These are phyloP conservation scores for Penicillium diatomitis DNA, from an alignment of 495 filamentous ascomycete species.

Conservation along the genomic window DNA sequence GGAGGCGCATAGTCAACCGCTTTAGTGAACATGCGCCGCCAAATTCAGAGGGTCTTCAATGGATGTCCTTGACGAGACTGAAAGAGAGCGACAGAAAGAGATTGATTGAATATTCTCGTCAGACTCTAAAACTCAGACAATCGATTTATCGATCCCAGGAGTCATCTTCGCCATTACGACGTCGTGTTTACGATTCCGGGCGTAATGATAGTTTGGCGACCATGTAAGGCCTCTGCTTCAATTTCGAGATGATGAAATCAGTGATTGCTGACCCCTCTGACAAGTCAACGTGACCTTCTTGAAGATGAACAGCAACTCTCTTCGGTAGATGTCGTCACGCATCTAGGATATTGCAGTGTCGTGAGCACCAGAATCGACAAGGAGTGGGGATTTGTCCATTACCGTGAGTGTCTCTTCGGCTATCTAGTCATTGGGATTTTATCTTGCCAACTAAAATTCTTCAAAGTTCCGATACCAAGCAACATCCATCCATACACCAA, in stretches of 20 bases:
- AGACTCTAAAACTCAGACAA: background rate
- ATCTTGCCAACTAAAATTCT: background rate
- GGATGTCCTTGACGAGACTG: background rate
- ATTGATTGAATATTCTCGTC: background rate
- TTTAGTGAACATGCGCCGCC: background rate
- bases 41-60: background rate
- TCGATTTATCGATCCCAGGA: background rate
- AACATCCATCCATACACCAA: conserved; percentile 1
- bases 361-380: background rate
- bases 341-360: background rate
- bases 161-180: background rate
- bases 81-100: background rate
- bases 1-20: background rate
- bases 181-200: background rate
- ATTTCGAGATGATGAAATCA: background rate
- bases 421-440: background rate
- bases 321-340: conserved; percentile 1
- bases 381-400: background rate
- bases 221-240: background rate
- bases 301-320: background rate
- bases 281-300: background rate
- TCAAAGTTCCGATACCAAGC: background rate
- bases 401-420: background rate
- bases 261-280: background rate
- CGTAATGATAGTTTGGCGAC: background rate